phyloP scores from a whole-genome alignment of 2,329 filamentous ascomycete species.

The Gaeumannomyces sp. region DNA sequence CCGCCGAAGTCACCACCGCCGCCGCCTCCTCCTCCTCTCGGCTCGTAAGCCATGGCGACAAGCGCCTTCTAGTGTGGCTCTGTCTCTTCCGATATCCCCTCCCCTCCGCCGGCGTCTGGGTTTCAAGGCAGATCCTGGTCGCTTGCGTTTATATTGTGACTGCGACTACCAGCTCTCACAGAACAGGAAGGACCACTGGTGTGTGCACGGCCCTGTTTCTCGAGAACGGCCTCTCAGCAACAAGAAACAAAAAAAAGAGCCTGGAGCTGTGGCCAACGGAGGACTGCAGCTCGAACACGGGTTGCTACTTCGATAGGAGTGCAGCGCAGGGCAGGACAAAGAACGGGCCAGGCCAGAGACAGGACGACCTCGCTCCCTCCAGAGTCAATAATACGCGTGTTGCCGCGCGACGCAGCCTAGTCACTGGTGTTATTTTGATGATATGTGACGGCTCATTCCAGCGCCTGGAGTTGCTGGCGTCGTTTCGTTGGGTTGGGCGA shows the following conservation, averaged over 20 bases:
- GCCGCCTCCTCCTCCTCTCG: conserved; percentile 14
- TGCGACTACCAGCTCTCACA: background rate
- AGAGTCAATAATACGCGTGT: background rate
- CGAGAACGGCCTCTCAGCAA: background rate
- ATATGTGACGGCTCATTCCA: background rate
- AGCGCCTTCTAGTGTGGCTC: background rate
- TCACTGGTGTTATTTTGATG: background rate
- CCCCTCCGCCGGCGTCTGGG: background rate
- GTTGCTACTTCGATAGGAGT: background rate
- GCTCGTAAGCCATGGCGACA: conserved; percentile 18
- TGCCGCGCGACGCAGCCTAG: background rate
- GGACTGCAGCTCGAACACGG: background rate
- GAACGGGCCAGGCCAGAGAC: background rate
- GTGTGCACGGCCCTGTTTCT: background rate
- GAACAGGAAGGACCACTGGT: background rate
- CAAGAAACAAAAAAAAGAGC: background rate
- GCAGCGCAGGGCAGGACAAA: background rate
- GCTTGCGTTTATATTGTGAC: background rate
- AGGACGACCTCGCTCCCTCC: background rate
- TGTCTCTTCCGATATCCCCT: background rate
- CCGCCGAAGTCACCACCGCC: conserved; percentile 12
- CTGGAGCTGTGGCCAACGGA: background rate
- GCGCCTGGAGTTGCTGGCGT: background rate
- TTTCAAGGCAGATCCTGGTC: background rate
- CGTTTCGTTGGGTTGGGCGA: background rate